Conservation (phyloP, 768 basidiomycete species). For the Wakefieldia striispora region DNA sequence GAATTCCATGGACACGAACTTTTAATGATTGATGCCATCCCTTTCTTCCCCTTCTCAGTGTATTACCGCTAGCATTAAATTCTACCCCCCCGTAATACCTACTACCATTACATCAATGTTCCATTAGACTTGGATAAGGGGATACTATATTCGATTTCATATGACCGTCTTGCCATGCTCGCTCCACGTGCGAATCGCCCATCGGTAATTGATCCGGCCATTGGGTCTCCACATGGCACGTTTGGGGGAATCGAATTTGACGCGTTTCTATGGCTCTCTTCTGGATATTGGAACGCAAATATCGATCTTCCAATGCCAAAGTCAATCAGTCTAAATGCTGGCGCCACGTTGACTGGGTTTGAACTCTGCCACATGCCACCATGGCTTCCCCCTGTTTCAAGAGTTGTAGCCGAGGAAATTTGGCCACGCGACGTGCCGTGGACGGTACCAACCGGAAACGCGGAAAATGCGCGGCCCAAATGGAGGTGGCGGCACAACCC, state of each 20-base stretch:
- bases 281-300: not conserved
- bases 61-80: conserved; percentile 18
- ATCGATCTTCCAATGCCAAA: conserved; percentile 18
- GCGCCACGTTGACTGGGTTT: conserved; percentile 21
- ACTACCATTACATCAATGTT: conserved; percentile 18
- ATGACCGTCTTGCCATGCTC: not conserved
- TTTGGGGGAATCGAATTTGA: conserved; percentile 17
- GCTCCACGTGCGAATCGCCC: conserved; percentile 11
- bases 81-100: conserved; percentile 21
- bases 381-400: conserved; percentile 25
- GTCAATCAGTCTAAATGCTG: conserved; percentile 24
- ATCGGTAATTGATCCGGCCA: conserved; percentile 19
- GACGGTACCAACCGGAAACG: conserved; percentile 9
- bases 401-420: not conserved
- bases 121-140: conserved; percentile 16
- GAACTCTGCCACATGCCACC: conserved; percentile 5
- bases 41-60: conserved; percentile 10
- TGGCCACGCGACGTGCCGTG: conserved; percentile 19
- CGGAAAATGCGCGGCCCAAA: not conserved
- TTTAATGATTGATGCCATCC: conserved; percentile 15
- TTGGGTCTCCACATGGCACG: conserved; percentile 1
- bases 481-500: conserved; percentile 13
- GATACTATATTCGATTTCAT: conserved; percentile 15
- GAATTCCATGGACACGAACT: conserved; percentile 15
- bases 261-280: conserved; percentile 18